Evolutionary conservation across 495 filamentous ascomycete species (phyloP), one percentile per base, ranked within the genome.

Genomic region (Recurvomyces mirabilis): DNA sequence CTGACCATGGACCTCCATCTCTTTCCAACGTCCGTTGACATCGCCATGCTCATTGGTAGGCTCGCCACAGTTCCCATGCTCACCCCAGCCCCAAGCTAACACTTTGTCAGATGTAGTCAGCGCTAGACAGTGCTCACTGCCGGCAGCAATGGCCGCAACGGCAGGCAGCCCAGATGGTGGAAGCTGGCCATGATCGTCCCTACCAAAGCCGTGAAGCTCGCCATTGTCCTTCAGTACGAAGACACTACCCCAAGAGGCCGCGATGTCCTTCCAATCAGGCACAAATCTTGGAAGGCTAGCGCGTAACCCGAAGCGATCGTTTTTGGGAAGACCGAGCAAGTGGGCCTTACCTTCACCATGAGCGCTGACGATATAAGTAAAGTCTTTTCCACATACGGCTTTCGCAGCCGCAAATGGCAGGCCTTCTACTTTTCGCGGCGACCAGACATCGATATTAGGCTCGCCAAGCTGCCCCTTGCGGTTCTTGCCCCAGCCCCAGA

Each of bases 21-120:
- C 51, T 52, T 77, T 83, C 64, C 74, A 79, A 46, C 62, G 63
- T 7, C 71, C 81, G 34, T 77, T 78, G 24, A 82, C 74, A 58
- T 82, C 74, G 2, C 80, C 75, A 49, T 66, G n/a, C 50, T 62
- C 52, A 63, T 78, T 68, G 3, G 65, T 75, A 32, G 69, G 66
- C 3, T 74, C 69, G 12, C 91, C 91, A 61, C 91, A 96, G 62
- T 96, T 96, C 10, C 91, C 91, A 71, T 98, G 91, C 65, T 94
- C 86, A 1, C 87, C 87, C 89, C 91, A 98, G 13, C 91, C 91
- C 83, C 87, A 95, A 3, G 79, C 72, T 29, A 85, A 59, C 11
- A 94, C 63, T 17, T 55, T 63, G 1, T 75, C 73, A 37, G 71
- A 66, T n/a, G 61, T 65, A 3, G 78, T 72, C 22, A 87, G 54